Conservation (phyloP, 176 grass and related monocot species). For the Musa schizocarpa region DNA sequence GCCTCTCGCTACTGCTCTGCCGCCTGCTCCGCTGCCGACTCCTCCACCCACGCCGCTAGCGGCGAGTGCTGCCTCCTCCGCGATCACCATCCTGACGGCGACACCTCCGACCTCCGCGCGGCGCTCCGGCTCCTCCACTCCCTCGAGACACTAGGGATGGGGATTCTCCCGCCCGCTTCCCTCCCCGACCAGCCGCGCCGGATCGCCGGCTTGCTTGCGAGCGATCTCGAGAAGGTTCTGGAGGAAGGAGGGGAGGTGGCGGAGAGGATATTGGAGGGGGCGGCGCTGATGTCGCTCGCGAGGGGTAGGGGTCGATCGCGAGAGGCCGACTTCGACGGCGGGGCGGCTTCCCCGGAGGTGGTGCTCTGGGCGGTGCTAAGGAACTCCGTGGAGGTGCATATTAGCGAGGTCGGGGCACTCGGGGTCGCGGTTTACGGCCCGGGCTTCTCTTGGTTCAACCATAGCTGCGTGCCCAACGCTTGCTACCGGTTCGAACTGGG, state of each 20-base stretch:
- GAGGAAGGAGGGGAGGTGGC: slow-evolving; percentile 41
- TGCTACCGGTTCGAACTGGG: slow-evolving; percentile 47
- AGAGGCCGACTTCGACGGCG: background rate
- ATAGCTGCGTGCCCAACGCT: slow-evolving; percentile 72
- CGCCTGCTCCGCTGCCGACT: slow-evolving; percentile 37
- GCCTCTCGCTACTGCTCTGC: slow-evolving; percentile 55
- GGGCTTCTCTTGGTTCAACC: slow-evolving; percentile 89
- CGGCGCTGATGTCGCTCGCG: slow-evolving; percentile 42
- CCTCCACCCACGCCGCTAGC: slow-evolving; percentile 30
- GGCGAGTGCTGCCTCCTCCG: slow-evolving; percentile 60
- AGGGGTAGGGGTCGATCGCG: slow-evolving; percentile 22
- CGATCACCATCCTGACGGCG: background rate
- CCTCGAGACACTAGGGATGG: slow-evolving; percentile 20
- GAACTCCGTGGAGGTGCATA: slow-evolving; percentile 68
- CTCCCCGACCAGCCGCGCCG: slow-evolving; percentile 8
- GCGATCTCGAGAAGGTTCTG: slow-evolving; percentile 39
- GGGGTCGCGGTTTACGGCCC: slow-evolving; percentile 68
- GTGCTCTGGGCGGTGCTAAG: slow-evolving; percentile 61
- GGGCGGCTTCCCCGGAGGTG: slow-evolving; percentile 28
- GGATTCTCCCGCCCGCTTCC: slow-evolving; percentile 19
- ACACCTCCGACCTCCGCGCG: slow-evolving; percentile 39
- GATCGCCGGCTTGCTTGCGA: slow-evolving; percentile 51
- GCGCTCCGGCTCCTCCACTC: slow-evolving; percentile 53
- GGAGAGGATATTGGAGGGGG: slow-evolving; percentile 44
- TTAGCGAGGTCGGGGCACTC: slow-evolving; percentile 34